phyloP scores from a whole-genome alignment of 345 rosid genomes.

The Brassica juncea region DNA sequence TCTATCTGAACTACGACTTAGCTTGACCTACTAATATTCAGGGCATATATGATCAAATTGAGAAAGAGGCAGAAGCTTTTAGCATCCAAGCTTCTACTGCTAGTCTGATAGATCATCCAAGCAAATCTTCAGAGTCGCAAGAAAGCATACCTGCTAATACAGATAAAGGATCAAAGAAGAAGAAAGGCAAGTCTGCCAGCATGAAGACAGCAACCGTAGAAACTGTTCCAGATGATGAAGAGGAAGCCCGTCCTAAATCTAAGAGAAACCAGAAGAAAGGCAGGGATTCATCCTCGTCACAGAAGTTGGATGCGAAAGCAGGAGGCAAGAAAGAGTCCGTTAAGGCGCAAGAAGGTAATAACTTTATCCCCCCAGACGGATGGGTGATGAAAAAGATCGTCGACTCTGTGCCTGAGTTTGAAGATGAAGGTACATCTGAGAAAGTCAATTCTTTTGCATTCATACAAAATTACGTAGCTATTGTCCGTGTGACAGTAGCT shows the following conservation, averaged over 20 bases:
- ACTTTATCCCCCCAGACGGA: constrained; percentile 65
- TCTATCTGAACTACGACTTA: constrained; percentile 32
- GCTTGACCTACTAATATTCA: constrained; percentile 40
- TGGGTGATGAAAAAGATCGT: constrained; percentile 75
- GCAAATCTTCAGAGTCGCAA: constrained; percentile 48
- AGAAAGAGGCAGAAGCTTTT: constrained; percentile 70
- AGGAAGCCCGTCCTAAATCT: constrained; percentile 63
- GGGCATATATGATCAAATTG: constrained; percentile 74
- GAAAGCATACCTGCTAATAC: constrained; percentile 51
- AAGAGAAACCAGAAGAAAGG: constrained; percentile 86
- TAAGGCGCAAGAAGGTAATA: constrained; percentile 60
- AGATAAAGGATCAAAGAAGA: constrained; percentile 81
- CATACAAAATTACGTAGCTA: constrained; percentile 2
- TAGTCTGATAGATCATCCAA: constrained; percentile 42
- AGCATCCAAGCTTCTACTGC: constrained; percentile 53
- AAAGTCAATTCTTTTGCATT: constrained; percentile 10
- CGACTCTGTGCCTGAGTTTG: constrained; percentile 68
- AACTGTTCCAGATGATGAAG: constrained; percentile 60
- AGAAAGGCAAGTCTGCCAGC: constrained; percentile 71
- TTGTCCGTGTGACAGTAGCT: constrained; percentile 1
- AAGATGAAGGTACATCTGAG: constrained; percentile 67
- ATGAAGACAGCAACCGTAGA: constrained; percentile 52
- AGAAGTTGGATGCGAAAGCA: constrained; percentile 55
- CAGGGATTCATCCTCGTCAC: constrained; percentile 63
- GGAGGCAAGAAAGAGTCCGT: constrained; percentile 65